Conservation (phyloP, 2,329 filamentous ascomycete genomes). For the Fusarium torreyae region DNA sequence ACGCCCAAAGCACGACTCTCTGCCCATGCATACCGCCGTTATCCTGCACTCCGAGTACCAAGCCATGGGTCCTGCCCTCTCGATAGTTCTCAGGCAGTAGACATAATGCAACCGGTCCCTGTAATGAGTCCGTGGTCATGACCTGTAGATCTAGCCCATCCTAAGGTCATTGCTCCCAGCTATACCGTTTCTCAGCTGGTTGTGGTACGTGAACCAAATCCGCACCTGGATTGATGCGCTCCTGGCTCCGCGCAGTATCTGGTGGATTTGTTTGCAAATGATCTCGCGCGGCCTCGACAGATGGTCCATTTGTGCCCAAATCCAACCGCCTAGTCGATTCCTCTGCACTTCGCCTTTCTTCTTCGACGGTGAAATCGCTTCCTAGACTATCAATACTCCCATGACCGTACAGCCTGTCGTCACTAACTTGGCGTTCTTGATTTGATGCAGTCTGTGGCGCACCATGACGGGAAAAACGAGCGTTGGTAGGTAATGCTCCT, state of each 20-base stretch:
- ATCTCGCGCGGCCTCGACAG: conserved; percentile 3
- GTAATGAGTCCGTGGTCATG: background rate
- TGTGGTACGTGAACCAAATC: conserved; percentile 69
- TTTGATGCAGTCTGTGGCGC: conserved; percentile 5
- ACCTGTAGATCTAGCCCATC: background rate
- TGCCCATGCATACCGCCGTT: background rate
- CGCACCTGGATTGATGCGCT: conserved; percentile 60
- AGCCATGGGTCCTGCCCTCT: background rate
- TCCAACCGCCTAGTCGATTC: conserved; percentile 49
- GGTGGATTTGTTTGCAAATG: conserved; percentile 15
- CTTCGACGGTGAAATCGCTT: conserved; percentile 71
- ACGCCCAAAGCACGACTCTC: background rate
- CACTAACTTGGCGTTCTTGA: conserved; percentile 11
- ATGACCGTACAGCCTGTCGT: conserved; percentile 8
- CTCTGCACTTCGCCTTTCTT: conserved; percentile 57
- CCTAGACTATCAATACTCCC: conserved; percentile 62
- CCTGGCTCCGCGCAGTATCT: conserved; percentile 51
- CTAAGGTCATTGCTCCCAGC: conserved; percentile 63
- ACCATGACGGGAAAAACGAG: conserved; percentile 52
- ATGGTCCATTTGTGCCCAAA: conserved; percentile 18
- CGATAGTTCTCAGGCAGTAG: background rate
- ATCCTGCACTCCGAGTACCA: background rate
- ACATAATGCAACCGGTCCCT: background rate
- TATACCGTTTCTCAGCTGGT: conserved; percentile 64
- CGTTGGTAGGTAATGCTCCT: conserved; percentile 67